Conservation (phyloP, 805 yeast species). For the Kazachstania kunashirensis region DNA sequence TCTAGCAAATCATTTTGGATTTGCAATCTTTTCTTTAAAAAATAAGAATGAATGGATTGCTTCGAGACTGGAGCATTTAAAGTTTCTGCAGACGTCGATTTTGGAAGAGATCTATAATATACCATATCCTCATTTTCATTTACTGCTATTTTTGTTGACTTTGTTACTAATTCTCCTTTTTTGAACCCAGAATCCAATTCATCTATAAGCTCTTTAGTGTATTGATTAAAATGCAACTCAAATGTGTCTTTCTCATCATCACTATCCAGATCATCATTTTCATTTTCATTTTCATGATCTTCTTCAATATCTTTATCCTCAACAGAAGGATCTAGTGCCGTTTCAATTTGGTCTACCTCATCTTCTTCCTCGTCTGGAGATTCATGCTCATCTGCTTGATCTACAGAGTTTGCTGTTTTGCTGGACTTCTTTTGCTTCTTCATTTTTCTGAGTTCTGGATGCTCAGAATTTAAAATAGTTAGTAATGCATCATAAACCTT, state of each 20-base stretch:
- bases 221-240: conserved; percentile 59
- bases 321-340: conserved; percentile 18
- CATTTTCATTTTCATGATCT: conserved; percentile 16
- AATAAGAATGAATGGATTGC: conserved; percentile 28
- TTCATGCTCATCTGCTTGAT: conserved; percentile 9
- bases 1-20: conserved; percentile 23
- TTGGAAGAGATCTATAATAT: conserved; percentile 10
- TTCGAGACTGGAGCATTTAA: conserved; percentile 16
- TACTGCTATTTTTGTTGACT: conserved; percentile 12
- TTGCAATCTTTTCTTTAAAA: conserved; percentile 38
- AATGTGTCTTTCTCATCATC: conserved; percentile 57
- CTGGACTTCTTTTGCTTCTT: conserved; percentile 14
- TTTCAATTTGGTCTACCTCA: conserved; percentile 26
- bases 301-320: conserved; percentile 26
- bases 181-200: conserved; percentile 29
- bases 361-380: conserved; percentile 21
- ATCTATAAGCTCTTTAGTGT: conserved; percentile 31
- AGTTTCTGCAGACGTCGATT: conserved; percentile 16
- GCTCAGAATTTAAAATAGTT: conserved; percentile 47
- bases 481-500: conserved; percentile 59
- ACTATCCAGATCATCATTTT: conserved; percentile 21
- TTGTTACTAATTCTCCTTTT: conserved; percentile 24
- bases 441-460: conserved; percentile 21
- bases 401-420: conserved; percentile 9
- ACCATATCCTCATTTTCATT: conserved; percentile 16